Evolutionary conservation across 352 stramenopile species (phyloP), one percentile per base, ranked within the genome.

Genomic region (Globisporangium yorkense): DNA sequence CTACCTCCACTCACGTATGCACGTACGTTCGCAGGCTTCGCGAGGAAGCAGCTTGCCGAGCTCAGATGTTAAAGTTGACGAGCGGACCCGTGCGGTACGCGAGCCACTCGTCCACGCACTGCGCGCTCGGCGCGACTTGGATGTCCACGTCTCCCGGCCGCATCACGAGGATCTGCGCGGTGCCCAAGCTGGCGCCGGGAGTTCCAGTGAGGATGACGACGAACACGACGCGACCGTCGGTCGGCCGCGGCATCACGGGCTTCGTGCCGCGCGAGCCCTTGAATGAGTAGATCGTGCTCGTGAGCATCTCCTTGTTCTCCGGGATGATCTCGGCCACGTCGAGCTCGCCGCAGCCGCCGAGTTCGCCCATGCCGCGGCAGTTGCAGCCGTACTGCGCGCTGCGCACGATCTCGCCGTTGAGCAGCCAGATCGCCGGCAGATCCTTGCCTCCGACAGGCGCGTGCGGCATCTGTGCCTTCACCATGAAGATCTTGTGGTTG

Each of bases 271-370:
- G 65, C 4, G 73, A 75, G 37, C 63, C 68, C 44, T 83, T 72
- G 49, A 83, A 75, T 21, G 67, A 83, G 56, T 78, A 83, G 40
- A 80, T 70, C 20, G 71, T 75, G 31, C 66, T 80, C 18, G 71
- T 72, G 48, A 83, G 48, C 24, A 54, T 58, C 37, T 60, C 37
- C 1, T 53, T 44, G 51, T 77, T 62, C 5, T 46, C 41, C 3
- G 59, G 37, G 16, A 84, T 49, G 18, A 75, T 66, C 37, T 84
- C 74, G 27, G 70, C 74, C 10, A 84, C 60, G 51, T 84, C 72
- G 5, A 84, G 52, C 43, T 84, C 74, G 8, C 74, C 70, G 56
- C 74, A 84, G 31, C 74, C 74, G n/a, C 74, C 74, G 70, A 84
- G 20, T 37, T 67, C 69, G n/a, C 61, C 71, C 41, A 72, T 57